phyloP scores from a whole-genome alignment of 257 asterid genomes.

The Gardenia jasminoides region DNA sequence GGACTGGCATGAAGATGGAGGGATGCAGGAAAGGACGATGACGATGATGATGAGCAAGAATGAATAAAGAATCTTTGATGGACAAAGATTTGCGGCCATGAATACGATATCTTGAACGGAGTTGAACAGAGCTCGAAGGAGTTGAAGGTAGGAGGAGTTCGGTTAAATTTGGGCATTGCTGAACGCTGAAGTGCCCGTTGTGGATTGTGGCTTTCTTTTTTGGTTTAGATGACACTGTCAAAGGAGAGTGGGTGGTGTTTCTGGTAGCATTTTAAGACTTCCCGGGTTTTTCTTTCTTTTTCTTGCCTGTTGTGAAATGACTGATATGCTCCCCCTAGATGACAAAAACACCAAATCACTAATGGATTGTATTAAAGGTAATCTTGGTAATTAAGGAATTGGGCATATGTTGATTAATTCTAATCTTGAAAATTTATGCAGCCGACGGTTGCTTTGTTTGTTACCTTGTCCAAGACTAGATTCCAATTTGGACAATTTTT shows the following conservation, averaged over 20 bases:
- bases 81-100: constrained; percentile 41
- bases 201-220: constrained; percentile 2
- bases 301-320: constrained; percentile 12
- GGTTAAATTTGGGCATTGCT: constrained; percentile 47
- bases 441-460: background rate
- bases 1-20: constrained; percentile 36
- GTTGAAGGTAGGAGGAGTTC: constrained; percentile 14
- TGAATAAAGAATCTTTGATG: constrained; percentile 20
- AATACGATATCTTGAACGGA: constrained; percentile 21
- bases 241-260: constrained; percentile 55
- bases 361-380: background rate
- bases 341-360: background rate
- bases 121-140: constrained; percentile 17
- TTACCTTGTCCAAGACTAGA: background rate
- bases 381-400: background rate
- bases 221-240: constrained; percentile 47
- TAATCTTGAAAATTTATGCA: background rate
- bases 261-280: constrained; percentile 33
- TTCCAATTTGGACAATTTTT: background rate
- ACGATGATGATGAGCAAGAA: constrained; percentile 22
- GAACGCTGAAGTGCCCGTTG: constrained; percentile 6
- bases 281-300: background rate
- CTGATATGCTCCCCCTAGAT: constrained; percentile 14
- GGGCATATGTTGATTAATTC: background rate
- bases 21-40: constrained; percentile 27